Evolutionary conservation across 257 asterid species (phyloP), one percentile per base, ranked within the genome.

Genomic region (Ilex aquifolium): DNA sequence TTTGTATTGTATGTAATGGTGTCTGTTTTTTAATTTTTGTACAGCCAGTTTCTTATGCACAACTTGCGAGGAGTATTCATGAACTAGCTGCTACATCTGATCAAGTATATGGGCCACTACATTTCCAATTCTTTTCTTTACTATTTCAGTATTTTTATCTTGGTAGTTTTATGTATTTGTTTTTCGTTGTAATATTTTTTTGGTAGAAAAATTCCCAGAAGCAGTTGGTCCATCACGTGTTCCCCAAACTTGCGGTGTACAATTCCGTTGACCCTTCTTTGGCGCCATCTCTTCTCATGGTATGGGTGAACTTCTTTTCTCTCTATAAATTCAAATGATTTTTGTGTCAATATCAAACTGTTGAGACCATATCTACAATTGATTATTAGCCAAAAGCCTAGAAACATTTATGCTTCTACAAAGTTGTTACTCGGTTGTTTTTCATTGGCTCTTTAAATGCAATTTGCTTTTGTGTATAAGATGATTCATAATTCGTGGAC

Each of bases 281-380:
- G 83, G 99, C 99, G 31, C 99, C 99, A 11, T 93, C 99, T 61
- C 97, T 93, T 73, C 83, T 93, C 55, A 90, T 93, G 99, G 99
- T 93, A 84, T 36, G 76, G 50, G 14, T 49, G 14, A 15, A 49
- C n/a, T 49, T 49, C 17, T 49, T 44, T 44, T 49, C 17, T 49
- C 17, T 49, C 54, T 49, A 11, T 12, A 12, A 12, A 4, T 4
- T 49, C 10, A 3, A 12, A 49, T 49, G 4, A n/a, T 49, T 49
- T 49, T 36, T 36, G 7, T 36, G 42, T 21, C 42, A 36, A 36
- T 36, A 36, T 8, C 7, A 36, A 36, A 36, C 42, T 36, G 42
- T 0, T 36, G 8, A 36, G 42, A 36, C 42, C 42, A 36, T 36
- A 36, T 0, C 42, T 0, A 4, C 42, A 36, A 36, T 8, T 36